Evolutionary conservation across 257 asterid genomes (phyloP).

Genomic region (Solanum piurae): DNA sequence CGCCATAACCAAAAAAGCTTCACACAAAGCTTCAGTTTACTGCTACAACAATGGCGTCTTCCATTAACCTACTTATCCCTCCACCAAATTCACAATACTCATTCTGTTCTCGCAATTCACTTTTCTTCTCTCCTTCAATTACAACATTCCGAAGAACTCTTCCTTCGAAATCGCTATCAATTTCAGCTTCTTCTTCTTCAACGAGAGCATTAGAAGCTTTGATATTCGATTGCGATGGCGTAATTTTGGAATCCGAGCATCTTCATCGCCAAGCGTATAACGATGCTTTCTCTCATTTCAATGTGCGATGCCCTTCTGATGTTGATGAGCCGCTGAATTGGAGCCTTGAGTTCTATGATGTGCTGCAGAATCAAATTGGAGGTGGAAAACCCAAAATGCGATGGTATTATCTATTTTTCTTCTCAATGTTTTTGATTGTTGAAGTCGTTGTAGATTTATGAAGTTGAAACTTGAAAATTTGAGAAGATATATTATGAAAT

Average conservation of each 20-base stretch:
- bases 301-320: constrained; percentile 55
- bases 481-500: too few species aligned
- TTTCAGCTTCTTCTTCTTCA: constrained; percentile 33
- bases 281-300: constrained; percentile 76
- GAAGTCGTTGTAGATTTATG: not conserved
- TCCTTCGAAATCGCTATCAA: constrained; percentile 13
- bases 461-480: not conserved
- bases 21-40: not conserved
- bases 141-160: not conserved
- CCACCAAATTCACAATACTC: constrained; percentile 24
- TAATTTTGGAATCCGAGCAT: constrained; percentile 85
- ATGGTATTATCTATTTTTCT: constrained; percentile 34
- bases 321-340: constrained; percentile 47
- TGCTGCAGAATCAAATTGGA: constrained; percentile 68
- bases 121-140: constrained; percentile 14
- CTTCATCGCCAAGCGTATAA: constrained; percentile 94
- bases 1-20: not conserved
- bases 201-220: constrained; percentile 59
- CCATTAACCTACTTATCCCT: constrained; percentile 36
- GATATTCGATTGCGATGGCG: constrained; percentile 91
- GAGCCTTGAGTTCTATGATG: constrained; percentile 76
- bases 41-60: constrained; percentile 45
- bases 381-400: constrained; percentile 98
- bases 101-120: constrained; percentile 22
- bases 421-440: not conserved